These are phyloP conservation scores for Digitaria exilis DNA, from an alignment of 202 grass and related monocot species.

Conservation along the genomic window DNA sequence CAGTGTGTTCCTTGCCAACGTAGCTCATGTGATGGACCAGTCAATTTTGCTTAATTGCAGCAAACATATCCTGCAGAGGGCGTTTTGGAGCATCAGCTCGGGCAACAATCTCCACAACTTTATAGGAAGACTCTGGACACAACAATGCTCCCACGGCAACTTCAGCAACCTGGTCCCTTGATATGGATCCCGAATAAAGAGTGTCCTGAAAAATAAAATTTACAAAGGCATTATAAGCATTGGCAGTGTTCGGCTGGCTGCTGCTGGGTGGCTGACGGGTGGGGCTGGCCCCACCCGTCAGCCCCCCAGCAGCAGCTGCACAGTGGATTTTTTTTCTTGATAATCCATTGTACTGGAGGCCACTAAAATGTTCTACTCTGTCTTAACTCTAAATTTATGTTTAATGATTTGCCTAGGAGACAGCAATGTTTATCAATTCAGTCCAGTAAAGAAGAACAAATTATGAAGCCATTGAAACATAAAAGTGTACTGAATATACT, in stretches of 20 bases:
- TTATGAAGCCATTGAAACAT: too few species aligned
- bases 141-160: slow-evolving; percentile 59
- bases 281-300: too few species aligned
- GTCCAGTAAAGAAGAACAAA: too few species aligned
- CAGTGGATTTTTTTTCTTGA: not conserved
- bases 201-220: slow-evolving; percentile 52
- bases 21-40: not conserved
- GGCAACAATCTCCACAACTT: slow-evolving; percentile 66
- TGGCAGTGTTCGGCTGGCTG: too few species aligned
- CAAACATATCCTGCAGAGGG: slow-evolving; percentile 47
- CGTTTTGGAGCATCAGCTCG: slow-evolving; percentile 48
- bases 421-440: too few species aligned
- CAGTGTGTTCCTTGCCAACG: not conserved
- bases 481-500: too few species aligned
- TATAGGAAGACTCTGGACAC: slow-evolving; percentile 57
- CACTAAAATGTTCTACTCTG: not conserved
- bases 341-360: not conserved
- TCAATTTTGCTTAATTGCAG: slow-evolving; percentile 55
- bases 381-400: too few species aligned
- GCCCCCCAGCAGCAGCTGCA: too few species aligned
- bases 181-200: slow-evolving; percentile 71
- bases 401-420: too few species aligned
- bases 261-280: too few species aligned
- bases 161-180: slow-evolving; percentile 65
- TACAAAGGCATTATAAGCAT: too few species aligned